phyloP scores from a whole-genome alignment of 1,284 basidiomycete species.

The Flammula alnicola region DNA sequence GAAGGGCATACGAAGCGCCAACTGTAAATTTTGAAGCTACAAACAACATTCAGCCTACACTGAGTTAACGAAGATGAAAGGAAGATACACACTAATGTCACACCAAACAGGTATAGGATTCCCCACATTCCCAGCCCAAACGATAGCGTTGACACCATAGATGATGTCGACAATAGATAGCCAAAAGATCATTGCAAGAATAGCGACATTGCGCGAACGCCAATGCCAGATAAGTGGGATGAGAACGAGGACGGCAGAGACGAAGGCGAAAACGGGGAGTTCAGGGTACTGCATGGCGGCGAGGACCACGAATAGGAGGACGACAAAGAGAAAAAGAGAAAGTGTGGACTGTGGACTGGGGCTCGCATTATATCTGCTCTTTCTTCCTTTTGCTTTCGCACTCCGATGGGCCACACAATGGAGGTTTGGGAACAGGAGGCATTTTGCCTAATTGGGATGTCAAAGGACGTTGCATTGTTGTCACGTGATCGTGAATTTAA shows the following conservation, averaged over 20 bases:
- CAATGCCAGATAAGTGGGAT: slow-evolving; percentile 55
- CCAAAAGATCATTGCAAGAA: slow-evolving; percentile 56
- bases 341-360: neutral
- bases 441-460: neutral
- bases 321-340: neutral
- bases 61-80: neutral
- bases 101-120: slow-evolving; percentile 56
- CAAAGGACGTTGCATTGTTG: slow-evolving; percentile 4
- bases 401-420: slow-evolving; percentile 1
- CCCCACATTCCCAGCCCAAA: slow-evolving; percentile 51
- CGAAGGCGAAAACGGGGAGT: slow-evolving; percentile 42
- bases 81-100: slow-evolving; percentile 41
- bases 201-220: slow-evolving; percentile 56
- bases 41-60: neutral
- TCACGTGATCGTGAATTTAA: slow-evolving; percentile 12
- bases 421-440: neutral
- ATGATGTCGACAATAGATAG: slow-evolving; percentile 50
- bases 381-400: slow-evolving; percentile 2
- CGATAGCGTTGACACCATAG: slow-evolving; percentile 50
- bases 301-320: slow-evolving; percentile 1
- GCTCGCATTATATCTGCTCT: slow-evolving; percentile 5
- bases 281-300: slow-evolving; percentile 31
- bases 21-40: slow-evolving; percentile 34
- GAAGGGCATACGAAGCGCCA: slow-evolving; percentile 35
- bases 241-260: slow-evolving; percentile 45